These are phyloP conservation scores for Lepraria neglecta DNA, from an alignment of 495 filamentous ascomycete species.

Conservation along the genomic window DNA sequence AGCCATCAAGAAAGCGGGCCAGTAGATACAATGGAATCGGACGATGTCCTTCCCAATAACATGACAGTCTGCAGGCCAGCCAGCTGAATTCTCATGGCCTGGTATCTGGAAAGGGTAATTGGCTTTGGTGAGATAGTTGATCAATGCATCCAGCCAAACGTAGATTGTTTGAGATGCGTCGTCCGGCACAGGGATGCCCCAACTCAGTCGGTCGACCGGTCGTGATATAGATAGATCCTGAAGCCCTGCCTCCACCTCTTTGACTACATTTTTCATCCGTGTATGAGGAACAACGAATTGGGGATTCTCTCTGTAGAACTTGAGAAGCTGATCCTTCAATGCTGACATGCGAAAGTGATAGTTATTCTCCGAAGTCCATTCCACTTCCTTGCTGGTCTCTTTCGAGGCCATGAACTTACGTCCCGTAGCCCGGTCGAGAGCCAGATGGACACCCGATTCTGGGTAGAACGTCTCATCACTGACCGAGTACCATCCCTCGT, in stretches of 20 bases:
- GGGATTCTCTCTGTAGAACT: constrained; percentile 69
- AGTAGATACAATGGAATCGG: constrained; percentile 95
- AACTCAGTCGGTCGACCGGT: constrained; percentile 66
- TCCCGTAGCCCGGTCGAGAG: constrained; percentile 72
- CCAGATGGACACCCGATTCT: constrained; percentile 60
- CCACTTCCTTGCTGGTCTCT: constrained; percentile 86
- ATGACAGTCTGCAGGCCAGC: constrained; percentile 89
- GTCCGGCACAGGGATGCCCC: constrained; percentile 86
- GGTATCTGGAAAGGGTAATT: constrained; percentile 74
- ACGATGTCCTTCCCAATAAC: constrained; percentile 95
- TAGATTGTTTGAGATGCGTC: constrained; percentile 89
- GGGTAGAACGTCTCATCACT: constrained; percentile 96
- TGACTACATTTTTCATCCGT: constrained; percentile 62
- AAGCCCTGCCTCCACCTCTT: constrained; percentile 61
- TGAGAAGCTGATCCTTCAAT: constrained; percentile 64
- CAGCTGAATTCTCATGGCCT: constrained; percentile 49
- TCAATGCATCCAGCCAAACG: constrained; percentile 92
- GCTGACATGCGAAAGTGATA: constrained; percentile 90
- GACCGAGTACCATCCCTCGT: constrained; percentile 94
- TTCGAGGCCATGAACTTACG: constrained; percentile 69
- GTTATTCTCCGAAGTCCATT: constrained; percentile 90
- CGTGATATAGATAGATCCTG: constrained; percentile 86
- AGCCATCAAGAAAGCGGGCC: constrained; percentile 92
- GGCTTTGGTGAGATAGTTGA: constrained; percentile 85
- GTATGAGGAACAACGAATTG: constrained; percentile 60